Evolutionary conservation across 2,329 filamentous ascomycete genomes (phyloP), one percentile per base, ranked within the genome.

Genomic region (Diaporthe vexans): DNA sequence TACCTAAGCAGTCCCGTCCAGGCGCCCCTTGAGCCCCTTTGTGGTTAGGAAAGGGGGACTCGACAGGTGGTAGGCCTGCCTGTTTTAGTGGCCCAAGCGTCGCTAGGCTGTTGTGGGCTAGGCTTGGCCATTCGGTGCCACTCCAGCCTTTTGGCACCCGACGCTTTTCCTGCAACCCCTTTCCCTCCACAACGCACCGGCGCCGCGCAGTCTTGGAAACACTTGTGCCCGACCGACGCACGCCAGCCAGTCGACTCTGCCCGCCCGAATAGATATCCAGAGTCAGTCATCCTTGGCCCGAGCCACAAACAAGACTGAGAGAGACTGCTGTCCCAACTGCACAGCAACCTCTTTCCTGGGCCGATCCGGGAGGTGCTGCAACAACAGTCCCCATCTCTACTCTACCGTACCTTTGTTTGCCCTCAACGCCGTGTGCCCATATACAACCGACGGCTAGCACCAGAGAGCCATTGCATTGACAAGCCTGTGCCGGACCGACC

Each of bases 111-210:
- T 68, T 68, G 63, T 40, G 63, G 63, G 63, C 63, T 68, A 54
- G 63, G 63, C 63, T 54, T 68, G 59, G 43, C 57, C 57, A 72
- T 54, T 43, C 59, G 59, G 70, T 54, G 70, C 59, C 70, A 61
- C 57, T 72, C 37, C 70, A 59, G 59, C 70, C 70, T 72, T 68
- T 56, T 72, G 70, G 70, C 54, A 63, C 70, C 57, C 57, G 70
- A 72, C 70, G 43, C 46, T 72, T 54, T 72, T 72, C 59, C 70
- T 72, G 70, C 70, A 72, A 72, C 70, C 70, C 70, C 70, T 72
- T 72, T 72, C 70, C 70, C 58, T 63, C 70, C 57, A 65, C 69
- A 63, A 63, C 46, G 46, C 35, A 29, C 35, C 70, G 48, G 58
- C 59, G 26, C 46, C 59, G 70, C 21, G 59, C 43, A 35, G 57